Base-by-base conservation (phyloP, 2,329 filamentous ascomycete genomes). In the Remersonia thermophila region DNA sequence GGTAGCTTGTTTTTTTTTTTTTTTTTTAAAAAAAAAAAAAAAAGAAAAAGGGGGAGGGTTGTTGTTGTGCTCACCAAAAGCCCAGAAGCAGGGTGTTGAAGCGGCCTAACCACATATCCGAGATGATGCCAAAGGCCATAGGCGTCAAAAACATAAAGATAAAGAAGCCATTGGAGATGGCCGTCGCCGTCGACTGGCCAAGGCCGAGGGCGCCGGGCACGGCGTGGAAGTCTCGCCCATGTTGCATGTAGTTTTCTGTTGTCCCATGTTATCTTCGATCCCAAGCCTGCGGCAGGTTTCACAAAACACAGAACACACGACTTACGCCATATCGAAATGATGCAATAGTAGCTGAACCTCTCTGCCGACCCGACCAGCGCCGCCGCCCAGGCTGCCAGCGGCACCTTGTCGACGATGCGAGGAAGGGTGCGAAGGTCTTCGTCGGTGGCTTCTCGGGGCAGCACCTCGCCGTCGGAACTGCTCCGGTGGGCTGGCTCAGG, bases 101-200 rank as follows among this genome's bases (percentile, higher is more conserved):
- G 46, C 73, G 70, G 37, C 74, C 73, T 12, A 74, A 58, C 51
- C 73, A 74, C 27, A 69, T 66, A 50, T 79, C 73, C 16, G 73
- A 71, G 37, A 77, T 51, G 37, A 73, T 66, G 33, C 71, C 73
- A 52, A 71, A 68, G 16, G 70, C 37, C 26, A 77, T 67, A 3
- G 73, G 73, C n/a, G 69, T 71, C 25, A 71, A 54, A 40, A 63
- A 69, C 12, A 57, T 56, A 37, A 62, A 59, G 30, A 69, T 55
- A 30, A 61, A 58, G 40, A 69, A 69, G 16, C 57, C 62, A 38
- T 66, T 67, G 33, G 57, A 59, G 6, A 71, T 56, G 4, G 53
- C 60, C 6, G 64, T 65, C 4, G 68, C 67, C 4, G 55, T 61
- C 7, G 62, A 57, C 48, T 73, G 64, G 3, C 67, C 67, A 10